Conservation (phyloP, 192 early-diverging fungal genomes). For the Coemansia sp. region DNA sequence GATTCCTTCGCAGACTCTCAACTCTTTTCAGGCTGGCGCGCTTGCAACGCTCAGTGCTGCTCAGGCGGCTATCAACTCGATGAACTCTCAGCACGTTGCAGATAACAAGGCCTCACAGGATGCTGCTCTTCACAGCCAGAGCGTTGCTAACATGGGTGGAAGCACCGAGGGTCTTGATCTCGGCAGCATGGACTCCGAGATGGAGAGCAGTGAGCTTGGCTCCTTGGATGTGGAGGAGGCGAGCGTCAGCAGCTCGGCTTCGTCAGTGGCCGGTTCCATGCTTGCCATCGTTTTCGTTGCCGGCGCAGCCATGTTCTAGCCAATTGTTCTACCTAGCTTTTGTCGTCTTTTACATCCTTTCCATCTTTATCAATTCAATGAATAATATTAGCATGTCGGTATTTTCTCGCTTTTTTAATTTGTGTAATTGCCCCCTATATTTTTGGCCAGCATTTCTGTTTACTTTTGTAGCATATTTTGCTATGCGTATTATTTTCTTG, state of each 20-base stretch:
- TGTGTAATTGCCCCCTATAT: neutral
- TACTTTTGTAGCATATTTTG: no score
- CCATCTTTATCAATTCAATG: neutral
- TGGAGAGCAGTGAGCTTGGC: slow-evolving; percentile 15
- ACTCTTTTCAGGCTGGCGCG: slow-evolving; percentile 39
- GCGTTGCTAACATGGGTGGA: slow-evolving; percentile 16
- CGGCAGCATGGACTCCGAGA: slow-evolving; percentile 29
- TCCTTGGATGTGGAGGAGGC: slow-evolving; percentile 14
- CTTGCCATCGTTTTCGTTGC: slow-evolving; percentile 33
- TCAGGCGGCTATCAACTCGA: slow-evolving; percentile 38
- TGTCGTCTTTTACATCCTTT: slow-evolving; percentile 1
- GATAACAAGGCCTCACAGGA: slow-evolving; percentile 41
- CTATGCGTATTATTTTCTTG: no score
- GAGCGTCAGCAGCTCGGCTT: slow-evolving; percentile 19
- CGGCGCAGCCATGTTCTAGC: slow-evolving; percentile 48
- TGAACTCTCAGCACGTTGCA: slow-evolving; percentile 43
- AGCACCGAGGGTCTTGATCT: slow-evolving; percentile 24
- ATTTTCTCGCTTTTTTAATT: neutral
- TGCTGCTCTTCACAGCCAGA: slow-evolving; percentile 45
- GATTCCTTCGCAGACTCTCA: slow-evolving; percentile 43
- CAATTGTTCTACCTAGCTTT: slow-evolving; percentile 2
- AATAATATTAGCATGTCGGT: slow-evolving; percentile 6
- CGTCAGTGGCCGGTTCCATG: slow-evolving; percentile 35
- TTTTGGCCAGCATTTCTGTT: no score
- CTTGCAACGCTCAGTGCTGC: slow-evolving; percentile 50